Evolutionary conservation across 2,329 filamentous ascomycete species (phyloP), one percentile per base, ranked within the genome.

Genomic region (Sporothrix sp.): DNA sequence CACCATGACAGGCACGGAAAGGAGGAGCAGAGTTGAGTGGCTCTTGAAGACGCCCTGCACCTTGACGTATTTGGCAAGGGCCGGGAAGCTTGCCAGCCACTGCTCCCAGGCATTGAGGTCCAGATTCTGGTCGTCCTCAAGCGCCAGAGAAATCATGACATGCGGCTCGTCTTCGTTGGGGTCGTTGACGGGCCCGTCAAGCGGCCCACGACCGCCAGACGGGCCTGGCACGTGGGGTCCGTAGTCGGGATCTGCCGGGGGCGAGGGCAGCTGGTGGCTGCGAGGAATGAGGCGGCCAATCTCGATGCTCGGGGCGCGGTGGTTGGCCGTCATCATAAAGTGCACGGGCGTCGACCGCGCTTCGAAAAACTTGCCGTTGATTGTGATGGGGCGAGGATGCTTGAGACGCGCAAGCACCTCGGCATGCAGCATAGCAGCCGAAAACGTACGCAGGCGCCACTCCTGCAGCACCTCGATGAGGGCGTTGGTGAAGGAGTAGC

Each of bases 271-370:
- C n/a, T 62, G 58, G 30, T 58, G 60, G 20, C 64, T 63, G 4
- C 58, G 52, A 4, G 67, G 58, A 3, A 69, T 37, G 13, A 68
- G 61, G 21, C 70, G 67, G 6, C 70, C 70, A 32, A 80, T 62
- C 58, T 80, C 76, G 38, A 81, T 80, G 51, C 76, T 79, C 0
- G 75, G 74, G 1, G 74, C 75, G 52, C 69, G 75, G 59, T 79
- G 76, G 52, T 80, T 78, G 16, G 74, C 69, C 2, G 77, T 80
- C 75, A 79, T 79, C 74, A 80, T 80, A 57, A 79, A 79, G 57
- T 81, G 77, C 4, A 80, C 75, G 0, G 77, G 76, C 0, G 77
- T 80, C 2, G 76, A 76, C 35, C 76, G 71, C 32, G 74, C 73
- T 58, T 80, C 76, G 42, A 78, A 77, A 16, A 73, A 69, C 61